Evolutionary conservation across 768 basidiomycete species (phyloP), one percentile per base, ranked within the genome.

Genomic region (Coprinopsis cinerea): DNA sequence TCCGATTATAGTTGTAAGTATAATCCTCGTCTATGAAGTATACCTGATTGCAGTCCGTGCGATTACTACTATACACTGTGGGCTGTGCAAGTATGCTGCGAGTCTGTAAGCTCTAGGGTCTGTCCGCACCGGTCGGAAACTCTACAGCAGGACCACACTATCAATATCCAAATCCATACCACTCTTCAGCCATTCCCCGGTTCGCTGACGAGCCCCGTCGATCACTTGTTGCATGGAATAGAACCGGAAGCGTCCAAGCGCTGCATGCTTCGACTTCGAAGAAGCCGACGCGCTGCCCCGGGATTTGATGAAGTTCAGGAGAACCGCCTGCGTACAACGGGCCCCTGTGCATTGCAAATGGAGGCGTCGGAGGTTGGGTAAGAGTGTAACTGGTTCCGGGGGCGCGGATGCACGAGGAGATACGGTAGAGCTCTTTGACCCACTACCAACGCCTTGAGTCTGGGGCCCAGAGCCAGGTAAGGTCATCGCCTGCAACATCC

Each of bases 281-380:
- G 23, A 27, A 10, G 39, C 44, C 37, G 41, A 37, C 39, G 32
- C 23, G 25, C 44, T 23, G 42, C 6, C 52, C 58, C 70, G 61
- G 32, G 71, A 70, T 18, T 64, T 53, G 17, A 75, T 53, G 39
- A 73, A 57, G 2, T 62, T 56, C 24, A 66, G 40, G 11, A 73
- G 46, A 6, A 44, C 51, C 4, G 44, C 18, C 40, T 59, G 51
- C n/a, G 57, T 59, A 53, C 64, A 66, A 1, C 47, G 53, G 23
- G 58, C 62, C n/a, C 73, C 72, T 44, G 62, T 57, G 47, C 68
- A 69, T 44, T 71, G 62, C 5, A 74, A 36, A 47, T 58, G 57
- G 3, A 70, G 51, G 10, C 50, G 28, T 9, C 36, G 26, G 3
- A 57, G 46, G 5, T 22, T 11, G 17, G 44, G 48, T 11, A 45